A percentile compares a stretch with the other conserved stretches of the same genome.
These are phyloP conservation scores for Gonium pectorale DNA, from an alignment of 139 green algal genomes.

Conservation along the genomic window DNA sequence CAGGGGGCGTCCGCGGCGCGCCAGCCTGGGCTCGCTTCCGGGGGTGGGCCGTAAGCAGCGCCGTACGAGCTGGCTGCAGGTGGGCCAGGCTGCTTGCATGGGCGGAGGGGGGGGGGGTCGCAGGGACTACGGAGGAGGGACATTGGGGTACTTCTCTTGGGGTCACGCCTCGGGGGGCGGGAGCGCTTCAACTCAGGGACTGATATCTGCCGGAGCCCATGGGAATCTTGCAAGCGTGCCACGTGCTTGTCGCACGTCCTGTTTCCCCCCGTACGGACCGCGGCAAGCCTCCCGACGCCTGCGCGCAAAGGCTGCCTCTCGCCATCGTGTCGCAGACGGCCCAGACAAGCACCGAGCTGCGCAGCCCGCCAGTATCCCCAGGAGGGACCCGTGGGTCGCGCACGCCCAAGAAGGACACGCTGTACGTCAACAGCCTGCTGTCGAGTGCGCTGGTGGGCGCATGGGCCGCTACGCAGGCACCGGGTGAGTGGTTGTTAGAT, in stretches of 20 bases:
- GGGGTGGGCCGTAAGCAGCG: not conserved
- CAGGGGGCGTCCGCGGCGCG: not conserved
- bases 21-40: not conserved
- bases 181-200: not conserved
- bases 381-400: not conserved
- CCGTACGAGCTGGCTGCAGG: slow-evolving; percentile 14
- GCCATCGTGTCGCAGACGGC: not conserved
- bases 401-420: slow-evolving; percentile 17
- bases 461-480: slow-evolving; percentile 18
- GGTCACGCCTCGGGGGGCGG: not conserved
- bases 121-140: not conserved
- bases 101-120: not conserved
- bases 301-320: too few relatives aligned
- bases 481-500: not conserved
- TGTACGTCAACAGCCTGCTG: slow-evolving; percentile 39
- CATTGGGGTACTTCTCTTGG: not conserved
- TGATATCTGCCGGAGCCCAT: not conserved
- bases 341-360: not conserved
- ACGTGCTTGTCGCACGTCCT: not conserved
- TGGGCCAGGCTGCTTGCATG: not conserved
- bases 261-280: not conserved
- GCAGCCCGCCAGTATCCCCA: too few relatives aligned
- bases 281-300: too few relatives aligned
- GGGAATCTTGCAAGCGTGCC: not conserved
- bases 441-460: slow-evolving; percentile 38